Percentiles rank a stretch among this genome's conserved stretches.
These are phyloP conservation scores for Spathaspora girioi DNA, from an alignment of 805 yeast genomes.

Conservation along the genomic window DNA sequence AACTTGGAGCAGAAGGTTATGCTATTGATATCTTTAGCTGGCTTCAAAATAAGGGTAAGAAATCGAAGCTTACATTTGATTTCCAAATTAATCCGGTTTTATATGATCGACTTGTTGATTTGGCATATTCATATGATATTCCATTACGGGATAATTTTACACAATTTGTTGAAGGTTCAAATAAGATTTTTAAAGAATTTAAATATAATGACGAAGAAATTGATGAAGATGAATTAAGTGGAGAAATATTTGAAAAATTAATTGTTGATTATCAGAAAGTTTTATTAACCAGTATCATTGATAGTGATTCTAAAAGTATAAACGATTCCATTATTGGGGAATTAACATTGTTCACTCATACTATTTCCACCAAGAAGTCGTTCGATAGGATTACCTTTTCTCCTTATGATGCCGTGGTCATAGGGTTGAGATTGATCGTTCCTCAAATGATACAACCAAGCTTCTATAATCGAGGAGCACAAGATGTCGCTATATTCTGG, in stretches of 20 bases:
- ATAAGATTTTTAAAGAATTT: constrained; percentile 35
- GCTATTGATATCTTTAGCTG: constrained; percentile 20
- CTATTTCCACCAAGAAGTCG: constrained; percentile 12
- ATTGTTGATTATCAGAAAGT: constrained; percentile 41
- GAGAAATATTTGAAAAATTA: constrained; percentile 37
- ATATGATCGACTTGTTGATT: constrained; percentile 20
- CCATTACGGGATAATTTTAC: constrained; percentile 43
- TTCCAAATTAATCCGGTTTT: constrained; percentile 12
- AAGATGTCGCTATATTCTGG: constrained; percentile 34
- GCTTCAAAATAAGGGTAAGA: constrained; percentile 13
- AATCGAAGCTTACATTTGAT: constrained; percentile 2
- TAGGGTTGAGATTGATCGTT: constrained; percentile 25
- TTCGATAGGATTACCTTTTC: constrained; percentile 12
- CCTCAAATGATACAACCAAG: constrained; percentile 32
- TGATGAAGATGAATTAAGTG: constrained; percentile 21
- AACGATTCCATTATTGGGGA: constrained; percentile 29
- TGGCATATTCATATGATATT: constrained; percentile 66
- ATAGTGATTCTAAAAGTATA: constrained; percentile 22
- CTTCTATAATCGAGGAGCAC: constrained; percentile 17
- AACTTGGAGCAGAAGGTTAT: constrained; percentile 15
- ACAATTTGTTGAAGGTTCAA: constrained; percentile 33
- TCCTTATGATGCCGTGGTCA: constrained; percentile 19
- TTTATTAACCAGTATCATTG: constrained; percentile 22
- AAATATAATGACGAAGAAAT: constrained; percentile 12
- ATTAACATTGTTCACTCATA: constrained; percentile 16